Evolutionary conservation across 2,329 filamentous ascomycete genomes (phyloP).

Genomic region (Monosporascus sp.): DNA sequence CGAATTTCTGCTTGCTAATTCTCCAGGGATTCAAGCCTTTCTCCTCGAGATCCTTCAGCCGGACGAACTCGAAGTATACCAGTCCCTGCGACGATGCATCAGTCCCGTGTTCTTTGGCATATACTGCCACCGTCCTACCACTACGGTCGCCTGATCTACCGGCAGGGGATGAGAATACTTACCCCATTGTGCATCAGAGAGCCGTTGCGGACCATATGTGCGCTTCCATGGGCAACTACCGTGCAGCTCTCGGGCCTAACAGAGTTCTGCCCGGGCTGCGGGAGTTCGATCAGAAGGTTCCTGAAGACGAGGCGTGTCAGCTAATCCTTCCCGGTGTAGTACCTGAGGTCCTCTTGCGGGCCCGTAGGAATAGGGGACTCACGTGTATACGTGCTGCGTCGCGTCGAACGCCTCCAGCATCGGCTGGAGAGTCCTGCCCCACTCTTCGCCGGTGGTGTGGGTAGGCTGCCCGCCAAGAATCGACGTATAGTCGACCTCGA

Average conservation of each 20-base stretch:
- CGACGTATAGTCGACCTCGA: slow-evolving; percentile 25
- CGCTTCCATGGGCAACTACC: slow-evolving; percentile 16
- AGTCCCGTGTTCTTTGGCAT: slow-evolving; percentile 1
- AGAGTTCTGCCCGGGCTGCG: slow-evolving; percentile 11
- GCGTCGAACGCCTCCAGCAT: slow-evolving; percentile 14
- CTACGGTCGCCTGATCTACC: not conserved
- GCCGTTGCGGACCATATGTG: slow-evolving; percentile 16
- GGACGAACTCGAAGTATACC: slow-evolving; percentile 17
- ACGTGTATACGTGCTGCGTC: slow-evolving; percentile 21
- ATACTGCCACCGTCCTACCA: slow-evolving; percentile 13
- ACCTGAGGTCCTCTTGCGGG: too few species aligned
- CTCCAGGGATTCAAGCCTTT: slow-evolving; percentile 26
- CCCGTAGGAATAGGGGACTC: not conserved
- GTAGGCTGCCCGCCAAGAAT: slow-evolving; percentile 21
- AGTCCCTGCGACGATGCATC: not conserved
- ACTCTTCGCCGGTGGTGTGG: slow-evolving; percentile 12
- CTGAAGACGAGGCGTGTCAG: slow-evolving; percentile 2
- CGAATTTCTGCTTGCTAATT: slow-evolving; percentile 18
- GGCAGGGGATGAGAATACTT: slow-evolving; percentile 2
- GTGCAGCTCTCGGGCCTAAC: slow-evolving; percentile 16
- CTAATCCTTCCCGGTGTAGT: too few species aligned
- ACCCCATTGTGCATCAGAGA: slow-evolving; percentile 25
- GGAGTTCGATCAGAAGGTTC: slow-evolving; percentile 17
- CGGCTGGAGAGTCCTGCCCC: slow-evolving; percentile 10
- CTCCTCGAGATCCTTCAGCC: slow-evolving; percentile 19